Percentiles rank a stretch among this genome's conserved stretches.
Evolutionary conservation across 2,329 filamentous ascomycete genomes (phyloP).

Genomic region (Nemania sp.): DNA sequence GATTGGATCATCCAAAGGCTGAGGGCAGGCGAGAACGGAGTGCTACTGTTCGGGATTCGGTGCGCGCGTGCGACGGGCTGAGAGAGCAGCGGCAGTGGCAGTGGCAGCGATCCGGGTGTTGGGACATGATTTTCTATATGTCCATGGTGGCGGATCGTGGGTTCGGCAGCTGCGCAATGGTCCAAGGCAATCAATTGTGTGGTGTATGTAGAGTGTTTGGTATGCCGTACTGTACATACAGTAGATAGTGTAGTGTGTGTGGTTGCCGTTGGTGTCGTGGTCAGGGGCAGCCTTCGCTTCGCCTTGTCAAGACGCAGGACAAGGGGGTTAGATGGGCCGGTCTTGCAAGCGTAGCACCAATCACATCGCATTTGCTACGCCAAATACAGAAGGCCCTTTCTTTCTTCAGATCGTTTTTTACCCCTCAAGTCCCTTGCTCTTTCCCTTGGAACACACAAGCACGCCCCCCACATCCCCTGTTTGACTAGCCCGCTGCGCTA

Average conservation of each 20-base stretch:
- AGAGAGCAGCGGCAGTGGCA: neutral
- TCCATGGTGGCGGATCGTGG: conserved; percentile 21
- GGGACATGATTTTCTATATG: conserved; percentile 47
- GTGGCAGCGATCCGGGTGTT: conserved; percentile 9
- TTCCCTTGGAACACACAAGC: too few relatives aligned
- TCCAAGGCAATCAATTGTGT: too few relatives aligned
- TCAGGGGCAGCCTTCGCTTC: conserved; percentile 8
- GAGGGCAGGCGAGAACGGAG: conserved; percentile 13
- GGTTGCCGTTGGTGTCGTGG: too few relatives aligned
- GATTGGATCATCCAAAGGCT: too few relatives aligned
- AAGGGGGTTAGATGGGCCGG: conserved; percentile 4
- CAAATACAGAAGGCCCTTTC: neutral
- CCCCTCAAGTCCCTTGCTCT: conserved; percentile 9
- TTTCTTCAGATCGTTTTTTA: neutral
- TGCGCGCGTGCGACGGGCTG: neutral
- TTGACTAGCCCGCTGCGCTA: too few relatives aligned
- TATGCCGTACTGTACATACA: too few relatives aligned
- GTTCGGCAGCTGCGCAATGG: conserved; percentile 10
- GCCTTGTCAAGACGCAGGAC: too few relatives aligned
- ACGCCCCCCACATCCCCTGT: too few relatives aligned
- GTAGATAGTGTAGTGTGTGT: too few relatives aligned
- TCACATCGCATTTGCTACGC: too few relatives aligned
- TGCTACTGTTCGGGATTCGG: neutral
- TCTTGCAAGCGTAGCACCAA: conserved; percentile 1
- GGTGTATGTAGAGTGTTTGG: too few relatives aligned